phyloP scores from a whole-genome alignment of 1,139 yeast genomes.

The Petasospora fabianii region DNA sequence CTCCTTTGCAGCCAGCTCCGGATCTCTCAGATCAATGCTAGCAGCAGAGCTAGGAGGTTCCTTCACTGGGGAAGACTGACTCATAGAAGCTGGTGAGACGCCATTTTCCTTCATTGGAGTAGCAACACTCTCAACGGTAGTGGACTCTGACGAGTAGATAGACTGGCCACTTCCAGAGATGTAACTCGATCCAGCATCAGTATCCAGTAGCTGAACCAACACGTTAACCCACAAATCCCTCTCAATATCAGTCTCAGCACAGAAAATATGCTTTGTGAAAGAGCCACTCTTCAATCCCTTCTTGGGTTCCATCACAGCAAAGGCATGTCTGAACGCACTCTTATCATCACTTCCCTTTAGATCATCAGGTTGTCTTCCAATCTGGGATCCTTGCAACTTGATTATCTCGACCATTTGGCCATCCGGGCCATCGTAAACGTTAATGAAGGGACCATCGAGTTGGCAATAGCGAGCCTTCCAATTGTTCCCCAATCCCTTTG shows the following conservation, averaged over 20 bases:
- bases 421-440: conserved; percentile 58
- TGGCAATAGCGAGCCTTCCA: conserved; percentile 81
- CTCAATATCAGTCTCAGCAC: conserved; percentile 80
- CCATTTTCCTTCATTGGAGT: conserved; percentile 5
- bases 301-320: conserved; percentile 63
- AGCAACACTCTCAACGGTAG: conserved; percentile 3
- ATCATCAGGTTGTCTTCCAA: conserved; percentile 55
- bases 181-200: conserved; percentile 3
- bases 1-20: conserved; percentile 32
- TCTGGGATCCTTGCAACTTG: conserved; percentile 53
- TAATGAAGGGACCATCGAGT: conserved; percentile 60
- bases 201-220: conserved; percentile 44
- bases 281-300: conserved; percentile 46
- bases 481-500: conserved; percentile 49
- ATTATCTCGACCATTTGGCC: conserved; percentile 55
- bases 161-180: conserved; percentile 10
- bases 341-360: conserved; percentile 60
- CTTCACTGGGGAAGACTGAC: conserved; percentile 11
- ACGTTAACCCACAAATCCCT: conserved; percentile 75
- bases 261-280: conserved; percentile 59
- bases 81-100: conserved; percentile 6
- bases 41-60: conserved; percentile 1
- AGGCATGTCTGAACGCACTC: conserved; percentile 74
- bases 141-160: conserved; percentile 11
- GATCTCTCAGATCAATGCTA: conserved; percentile 17